Conservation (phyloP, 305 asterid genomes). For the Fraxinus sp. region DNA sequence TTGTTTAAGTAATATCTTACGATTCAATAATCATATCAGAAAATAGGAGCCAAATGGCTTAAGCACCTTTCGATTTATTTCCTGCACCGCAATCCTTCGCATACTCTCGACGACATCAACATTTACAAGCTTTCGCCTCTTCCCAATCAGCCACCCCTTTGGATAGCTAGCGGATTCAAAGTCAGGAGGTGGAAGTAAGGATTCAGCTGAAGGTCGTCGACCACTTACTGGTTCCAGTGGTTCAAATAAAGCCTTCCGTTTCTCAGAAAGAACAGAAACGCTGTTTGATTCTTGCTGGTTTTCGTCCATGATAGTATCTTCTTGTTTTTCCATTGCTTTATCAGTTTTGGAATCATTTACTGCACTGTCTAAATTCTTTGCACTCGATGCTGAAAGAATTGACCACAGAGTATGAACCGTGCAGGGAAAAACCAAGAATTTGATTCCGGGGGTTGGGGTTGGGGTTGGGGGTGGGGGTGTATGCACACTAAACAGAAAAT, state of each 20-base stretch:
- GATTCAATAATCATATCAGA: not conserved
- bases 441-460: not conserved
- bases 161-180: constrained; percentile 83
- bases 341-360: constrained; percentile 25
- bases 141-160: constrained; percentile 89
- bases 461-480: not conserved
- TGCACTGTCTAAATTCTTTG: constrained; percentile 42
- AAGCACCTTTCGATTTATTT: constrained; percentile 86
- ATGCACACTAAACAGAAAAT: not conserved
- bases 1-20: not conserved
- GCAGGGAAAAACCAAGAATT: not conserved
- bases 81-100: constrained; percentile 91
- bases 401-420: constrained; percentile 15
- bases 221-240: constrained; percentile 68
- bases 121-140: constrained; percentile 90
- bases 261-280: constrained; percentile 58
- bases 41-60: not conserved
- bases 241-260: constrained; percentile 78
- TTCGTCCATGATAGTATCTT: constrained; percentile 35
- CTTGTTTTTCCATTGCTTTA: constrained; percentile 43
- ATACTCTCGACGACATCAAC: constrained; percentile 97
- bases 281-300: constrained; percentile 41
- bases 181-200: constrained; percentile 89
- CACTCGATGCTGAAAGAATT: constrained; percentile 33
- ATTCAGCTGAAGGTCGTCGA: constrained; percentile 59